Percentiles rank a stretch among this genome's conserved stretches.
Conservation (phyloP, 148 eudicot genomes). For the Camellia sinensis region DNA sequence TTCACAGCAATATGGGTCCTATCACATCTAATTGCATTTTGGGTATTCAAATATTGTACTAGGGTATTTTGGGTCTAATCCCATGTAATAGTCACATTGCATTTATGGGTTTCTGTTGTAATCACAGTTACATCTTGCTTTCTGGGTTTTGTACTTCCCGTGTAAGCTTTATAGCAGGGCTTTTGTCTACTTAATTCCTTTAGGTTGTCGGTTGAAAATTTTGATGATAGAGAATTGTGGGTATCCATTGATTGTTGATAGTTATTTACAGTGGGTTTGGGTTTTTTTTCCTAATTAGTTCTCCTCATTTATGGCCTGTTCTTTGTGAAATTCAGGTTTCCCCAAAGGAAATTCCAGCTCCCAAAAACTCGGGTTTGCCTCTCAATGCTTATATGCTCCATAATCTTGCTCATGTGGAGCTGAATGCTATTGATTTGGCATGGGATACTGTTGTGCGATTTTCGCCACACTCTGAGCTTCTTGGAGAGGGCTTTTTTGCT, state of each 20-base stretch:
- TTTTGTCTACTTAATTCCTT: neutral
- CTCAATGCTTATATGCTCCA: slow-evolving; percentile 94
- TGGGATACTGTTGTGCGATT: slow-evolving; percentile 98
- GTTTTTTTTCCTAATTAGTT: neutral
- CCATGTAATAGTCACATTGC: neutral
- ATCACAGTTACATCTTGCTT: too few species aligned
- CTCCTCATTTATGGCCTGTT: slow-evolving; percentile 9
- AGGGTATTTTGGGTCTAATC: neutral
- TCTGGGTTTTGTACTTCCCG: neutral
- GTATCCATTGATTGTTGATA: neutral
- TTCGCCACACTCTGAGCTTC: slow-evolving; percentile 63
- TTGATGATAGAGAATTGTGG: neutral
- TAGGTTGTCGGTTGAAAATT: neutral
- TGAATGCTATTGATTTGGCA: slow-evolving; percentile 91
- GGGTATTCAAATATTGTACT: neutral
- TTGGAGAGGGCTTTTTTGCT: slow-evolving; percentile 75
- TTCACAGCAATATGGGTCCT: neutral
- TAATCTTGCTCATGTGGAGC: slow-evolving; percentile 97
- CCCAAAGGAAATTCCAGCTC: slow-evolving; percentile 76
- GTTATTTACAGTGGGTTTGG: neutral
- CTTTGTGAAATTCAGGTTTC: slow-evolving; percentile 50
- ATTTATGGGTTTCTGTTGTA: neutral
- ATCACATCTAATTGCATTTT: neutral
- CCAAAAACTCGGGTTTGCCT: slow-evolving; percentile 78
- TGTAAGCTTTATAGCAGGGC: neutral